These are phyloP conservation scores for Aureobasidium sp. DNA, from an alignment of 2,329 filamentous ascomycete species.

Conservation along the genomic window DNA sequence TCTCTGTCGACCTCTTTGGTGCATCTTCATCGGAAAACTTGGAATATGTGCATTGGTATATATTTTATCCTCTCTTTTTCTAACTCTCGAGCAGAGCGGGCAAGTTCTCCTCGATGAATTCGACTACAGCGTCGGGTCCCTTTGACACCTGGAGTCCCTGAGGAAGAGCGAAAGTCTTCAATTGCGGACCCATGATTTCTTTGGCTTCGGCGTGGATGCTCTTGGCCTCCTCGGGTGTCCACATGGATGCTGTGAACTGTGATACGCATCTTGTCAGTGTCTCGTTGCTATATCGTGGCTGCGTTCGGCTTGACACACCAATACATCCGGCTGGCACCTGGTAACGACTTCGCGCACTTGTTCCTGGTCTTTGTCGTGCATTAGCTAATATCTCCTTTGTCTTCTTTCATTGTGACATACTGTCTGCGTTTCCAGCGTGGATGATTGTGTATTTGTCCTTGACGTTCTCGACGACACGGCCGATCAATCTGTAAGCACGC, in stretches of 20 bases:
- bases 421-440: constrained; percentile 55
- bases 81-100: constrained; percentile 25
- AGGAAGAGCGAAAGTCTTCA: constrained; percentile 49
- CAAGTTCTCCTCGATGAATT: constrained; percentile 42
- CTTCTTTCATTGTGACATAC: constrained; percentile 32
- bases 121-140: constrained; percentile 49
- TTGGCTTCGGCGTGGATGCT: constrained; percentile 42
- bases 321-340: constrained; percentile 46
- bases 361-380: constrained; percentile 41
- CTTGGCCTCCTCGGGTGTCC: constrained; percentile 44
- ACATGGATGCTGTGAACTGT: constrained; percentile 58
- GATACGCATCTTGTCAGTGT: constrained; percentile 2
- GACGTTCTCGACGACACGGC: constrained; percentile 53
- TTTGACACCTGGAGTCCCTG: constrained; percentile 48
- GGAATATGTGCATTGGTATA: background rate
- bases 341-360: constrained; percentile 50
- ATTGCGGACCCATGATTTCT: constrained; percentile 37
- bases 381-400: background rate
- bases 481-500: constrained; percentile 56
- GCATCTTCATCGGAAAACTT: background rate
- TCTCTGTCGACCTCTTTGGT: background rate
- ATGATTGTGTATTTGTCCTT: constrained; percentile 58
- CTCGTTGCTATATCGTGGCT: background rate
- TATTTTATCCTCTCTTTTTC: background rate
- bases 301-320: constrained; percentile 36